phyloP scores from a whole-genome alignment of 352 stramenopile species.

The Phytophthora multivora region DNA sequence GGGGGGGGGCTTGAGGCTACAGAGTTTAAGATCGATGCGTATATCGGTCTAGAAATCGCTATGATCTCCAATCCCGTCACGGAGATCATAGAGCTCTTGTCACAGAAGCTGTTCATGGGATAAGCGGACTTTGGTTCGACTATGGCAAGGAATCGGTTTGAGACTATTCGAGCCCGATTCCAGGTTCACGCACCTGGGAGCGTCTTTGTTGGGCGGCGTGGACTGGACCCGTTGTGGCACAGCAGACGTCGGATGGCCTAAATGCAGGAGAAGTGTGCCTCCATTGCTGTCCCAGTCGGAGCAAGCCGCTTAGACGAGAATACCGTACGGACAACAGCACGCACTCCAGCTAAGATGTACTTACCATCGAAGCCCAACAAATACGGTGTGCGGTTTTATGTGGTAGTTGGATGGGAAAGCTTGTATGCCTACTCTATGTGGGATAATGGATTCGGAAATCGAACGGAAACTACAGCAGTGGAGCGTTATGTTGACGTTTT shows the following conservation, averaged over 20 bases:
- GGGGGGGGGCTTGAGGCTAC: no score
- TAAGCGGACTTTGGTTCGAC: slow-evolving; percentile 2
- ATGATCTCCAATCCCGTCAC: slow-evolving; percentile 3
- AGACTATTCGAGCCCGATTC: slow-evolving; percentile 6
- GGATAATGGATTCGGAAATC: slow-evolving; percentile 17
- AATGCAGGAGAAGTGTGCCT: not conserved
- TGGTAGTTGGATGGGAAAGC: slow-evolving; percentile 1
- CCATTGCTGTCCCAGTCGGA: slow-evolving; percentile 1
- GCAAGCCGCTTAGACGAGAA: slow-evolving; percentile 9
- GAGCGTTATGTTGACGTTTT: slow-evolving; percentile 1
- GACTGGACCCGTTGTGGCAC: slow-evolving; percentile 8
- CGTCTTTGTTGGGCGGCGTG: not conserved
- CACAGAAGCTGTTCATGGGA: slow-evolving; percentile 7
- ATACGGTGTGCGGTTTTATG: slow-evolving; percentile 9
- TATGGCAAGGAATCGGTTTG: slow-evolving; percentile 3
- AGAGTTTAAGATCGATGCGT: no score
- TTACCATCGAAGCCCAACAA: slow-evolving; percentile 9
- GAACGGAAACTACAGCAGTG: no score
- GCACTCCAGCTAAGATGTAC: slow-evolving; percentile 2
- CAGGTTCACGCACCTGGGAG: slow-evolving; percentile 5
- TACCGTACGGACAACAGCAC: slow-evolving; percentile 8
- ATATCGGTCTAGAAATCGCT: no score
- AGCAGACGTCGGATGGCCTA: not conserved
- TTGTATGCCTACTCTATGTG: not conserved
- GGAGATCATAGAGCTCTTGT: slow-evolving; percentile 15